Base-by-base conservation (phyloP, 164 flowering plant genomes). In the Piper longum region DNA sequence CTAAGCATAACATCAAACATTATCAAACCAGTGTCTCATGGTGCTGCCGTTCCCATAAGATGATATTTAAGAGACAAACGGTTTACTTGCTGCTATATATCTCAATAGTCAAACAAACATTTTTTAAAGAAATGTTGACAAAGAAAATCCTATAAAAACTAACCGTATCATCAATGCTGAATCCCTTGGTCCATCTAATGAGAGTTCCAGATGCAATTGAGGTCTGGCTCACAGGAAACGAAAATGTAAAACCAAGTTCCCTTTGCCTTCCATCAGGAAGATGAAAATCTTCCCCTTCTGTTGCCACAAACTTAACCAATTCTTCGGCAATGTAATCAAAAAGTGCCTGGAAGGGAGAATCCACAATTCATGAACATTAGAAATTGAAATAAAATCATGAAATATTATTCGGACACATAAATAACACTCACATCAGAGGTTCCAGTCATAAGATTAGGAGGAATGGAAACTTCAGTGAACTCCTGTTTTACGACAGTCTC, bases 181-280 rank as follows among this genome's bases (percentile, higher is more conserved):
- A 83, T 41, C 71, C 76, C 69, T 72, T 67, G 9, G 66, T 77
- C 85, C 85, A 83, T 65, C 72, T 77, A 17, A 79, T 72, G 57
- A 66, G 68, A 13, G 69, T 70, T 36, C 54, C 67, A 12, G 74
- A 62, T 16, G 73, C 56, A 4, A 68, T 41, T 16, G 65, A 66
- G 36, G 52, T 59, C 55, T 78, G 76, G 3, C 72, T 73, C 43
- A 76, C 76, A 5, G 84, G 78, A 63, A 66, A 73, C 4, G 85
- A 81, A 54, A 79, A 45, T 36, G 85, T 82, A 59, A 81, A 77
- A n/a, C 88, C 85, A 58, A 85, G 71, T 43, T 75, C 71, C 64
- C 65, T 76, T 42, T 74, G 67, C 63, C 60, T 58, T 54, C 54
- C 59, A 43, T 54, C 16, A 6, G 42, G 12, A 11, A 64, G 73